Evolutionary conservation across 2,329 filamentous ascomycete genomes (phyloP), one percentile per base, ranked within the genome.

Genomic region (Coniochaeta sp.): DNA sequence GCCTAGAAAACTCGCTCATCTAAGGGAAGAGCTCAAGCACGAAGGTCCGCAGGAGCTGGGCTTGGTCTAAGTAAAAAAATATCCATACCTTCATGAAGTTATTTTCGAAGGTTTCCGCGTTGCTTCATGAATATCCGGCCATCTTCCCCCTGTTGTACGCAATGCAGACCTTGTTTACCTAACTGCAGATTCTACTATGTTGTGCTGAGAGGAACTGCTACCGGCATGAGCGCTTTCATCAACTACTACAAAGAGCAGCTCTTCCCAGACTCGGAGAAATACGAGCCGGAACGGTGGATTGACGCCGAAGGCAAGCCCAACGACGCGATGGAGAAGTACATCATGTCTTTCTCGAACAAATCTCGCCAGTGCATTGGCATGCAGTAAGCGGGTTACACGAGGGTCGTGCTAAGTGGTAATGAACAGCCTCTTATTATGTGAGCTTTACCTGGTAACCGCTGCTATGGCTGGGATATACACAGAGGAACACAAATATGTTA

Each of bases 291-390:
- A 44, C 71, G 77, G 3, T 80, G 73, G 71, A 62, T 79, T 4
- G 72, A 72, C 38, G 67, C 69, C 30, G 63, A 71, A 26, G 64
- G 65, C 57, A 59, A 68, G 32, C 63, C 62, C 32, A 68, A 68
- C 4, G 71, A 70, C 50, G 64, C 67, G 1, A 60, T 77, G 0
- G 72, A 77, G 30, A 69, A 69, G n/a, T 72, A 70, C 44, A 70
- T 79, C 50, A 67, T 79, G 16, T 59, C 74, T 1, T 80, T 80
- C 62, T 73, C 71, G 3, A 76, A 73, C 56, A 78, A 76, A 1
- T 69, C 70, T 4, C 65, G 77, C 16, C 68, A 68, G n/a, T 80
- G 78, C 59, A 66, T 80, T 4, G 77, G 78, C 17, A 69, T 69
- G 61, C 72, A 74, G 71, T 74, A 62, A 64, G 68, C n/a, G 17